Evolutionary conservation across 2,329 filamentous ascomycete species (phyloP), one percentile per base, ranked within the genome.

Genomic region (Zasmidium citrigriseum): DNA sequence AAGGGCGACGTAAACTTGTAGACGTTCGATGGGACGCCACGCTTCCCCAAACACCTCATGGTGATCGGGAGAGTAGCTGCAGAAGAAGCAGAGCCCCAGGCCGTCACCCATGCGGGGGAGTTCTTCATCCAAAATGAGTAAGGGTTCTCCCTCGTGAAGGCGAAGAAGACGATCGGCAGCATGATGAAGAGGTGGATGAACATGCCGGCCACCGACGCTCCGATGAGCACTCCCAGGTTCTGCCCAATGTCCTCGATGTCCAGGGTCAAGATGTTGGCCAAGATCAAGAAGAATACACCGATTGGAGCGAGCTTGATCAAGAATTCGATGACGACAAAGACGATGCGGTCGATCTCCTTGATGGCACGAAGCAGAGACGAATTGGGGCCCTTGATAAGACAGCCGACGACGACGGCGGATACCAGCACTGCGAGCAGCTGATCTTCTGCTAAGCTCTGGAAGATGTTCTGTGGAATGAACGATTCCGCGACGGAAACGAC

Each of bases 1-100:
- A n/a, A n/a, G n/a, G n/a, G n/a, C n/a, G n/a, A n/a, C n/a, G n/a
- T n/a, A n/a, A n/a, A n/a, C n/a, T n/a, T n/a, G n/a, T n/a, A n/a
- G n/a, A n/a, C n/a, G n/a, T n/a, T n/a, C n/a, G n/a, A n/a, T n/a
- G n/a, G n/a, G n/a, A n/a, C n/a, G n/a, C n/a, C n/a, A n/a, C n/a
- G n/a, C n/a, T n/a, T n/a, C n/a, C n/a, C n/a, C n/a, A n/a, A n/a
- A n/a, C n/a, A n/a, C n/a, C n/a, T n/a, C n/a, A n/a, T n/a, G n/a
- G n/a, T n/a, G n/a, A n/a, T n/a, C n/a, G n/a, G n/a, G n/a, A n/a
- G n/a, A n/a, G n/a, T n/a, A n/a, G n/a, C n/a, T n/a, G n/a, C n/a
- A n/a, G n/a, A n/a, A n/a, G n/a, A n/a, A n/a, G n/a, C 80, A 11
- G 80, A 78, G 41, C 81, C 81, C 81, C 81, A 83, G 0, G 80